A percentile compares a stretch with the other conserved stretches of the same genome.
phyloP scores from a whole-genome alignment of 805 yeast genomes.

The Wickerhamomyces alni region DNA sequence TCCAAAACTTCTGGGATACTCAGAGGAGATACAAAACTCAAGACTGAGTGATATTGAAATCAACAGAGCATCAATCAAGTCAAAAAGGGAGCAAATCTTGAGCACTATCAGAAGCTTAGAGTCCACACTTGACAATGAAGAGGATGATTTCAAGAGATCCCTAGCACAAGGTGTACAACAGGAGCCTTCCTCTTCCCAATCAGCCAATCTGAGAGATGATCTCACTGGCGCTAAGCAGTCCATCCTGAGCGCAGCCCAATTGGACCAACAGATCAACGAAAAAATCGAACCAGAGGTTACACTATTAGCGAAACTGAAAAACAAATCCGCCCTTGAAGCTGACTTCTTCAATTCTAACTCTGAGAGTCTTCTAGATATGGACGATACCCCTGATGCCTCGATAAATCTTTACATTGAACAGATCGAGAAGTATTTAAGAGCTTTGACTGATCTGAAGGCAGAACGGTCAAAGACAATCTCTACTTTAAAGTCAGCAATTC shows the following conservation, averaged over 20 bases:
- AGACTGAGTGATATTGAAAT: constrained; percentile 25
- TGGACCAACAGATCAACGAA: constrained; percentile 49
- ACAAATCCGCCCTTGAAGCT: constrained; percentile 31
- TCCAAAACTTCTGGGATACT: constrained; percentile 26
- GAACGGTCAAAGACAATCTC: constrained; percentile 58
- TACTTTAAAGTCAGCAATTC: constrained; percentile 65
- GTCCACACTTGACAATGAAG: constrained; percentile 26
- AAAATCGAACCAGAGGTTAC: constrained; percentile 36
- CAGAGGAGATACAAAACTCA: constrained; percentile 21
- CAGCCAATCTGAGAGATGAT: constrained; percentile 46
- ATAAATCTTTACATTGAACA: constrained; percentile 35
- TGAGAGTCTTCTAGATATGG: constrained; percentile 62
- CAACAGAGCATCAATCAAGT: constrained; percentile 22
- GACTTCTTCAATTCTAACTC: constrained; percentile 23
- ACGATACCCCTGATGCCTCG: constrained; percentile 34
- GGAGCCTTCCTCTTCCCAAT: constrained; percentile 29
- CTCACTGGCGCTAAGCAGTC: constrained; percentile 52
- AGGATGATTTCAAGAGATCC: constrained; percentile 27
- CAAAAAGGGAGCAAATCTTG: constrained; percentile 32
- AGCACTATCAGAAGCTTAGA: constrained; percentile 32
- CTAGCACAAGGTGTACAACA: constrained; percentile 28
- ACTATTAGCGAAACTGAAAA: constrained; percentile 39
- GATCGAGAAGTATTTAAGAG: constrained; percentile 53
- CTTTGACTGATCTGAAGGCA: constrained; percentile 53
- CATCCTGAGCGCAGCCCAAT: constrained; percentile 51